phyloP scores from a whole-genome alignment of 1,284 basidiomycete species.

The Meripilus lineatus region DNA sequence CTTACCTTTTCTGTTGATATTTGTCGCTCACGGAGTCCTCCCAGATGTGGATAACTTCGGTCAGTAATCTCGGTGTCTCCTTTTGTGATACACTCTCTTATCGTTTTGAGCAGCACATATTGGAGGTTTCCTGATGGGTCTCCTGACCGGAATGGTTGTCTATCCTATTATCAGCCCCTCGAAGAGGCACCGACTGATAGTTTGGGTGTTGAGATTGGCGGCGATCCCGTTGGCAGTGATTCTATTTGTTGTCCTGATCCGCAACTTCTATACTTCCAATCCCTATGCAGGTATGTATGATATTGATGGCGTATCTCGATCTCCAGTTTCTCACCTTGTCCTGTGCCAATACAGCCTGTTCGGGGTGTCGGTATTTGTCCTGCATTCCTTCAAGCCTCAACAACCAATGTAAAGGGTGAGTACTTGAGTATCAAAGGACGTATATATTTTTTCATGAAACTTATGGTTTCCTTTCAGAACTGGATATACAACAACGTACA shows the following conservation, averaged over 20 bases:
- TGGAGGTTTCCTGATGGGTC: slow-evolving; percentile 79
- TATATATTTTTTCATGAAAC: too few species aligned
- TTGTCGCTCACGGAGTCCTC: slow-evolving; percentile 7
- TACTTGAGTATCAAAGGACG: too few species aligned
- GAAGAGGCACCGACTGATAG: slow-evolving; percentile 66
- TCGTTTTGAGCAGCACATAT: slow-evolving; percentile 50
- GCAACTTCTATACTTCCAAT: slow-evolving; percentile 88
- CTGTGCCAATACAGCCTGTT: slow-evolving; percentile 73
- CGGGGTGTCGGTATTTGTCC: slow-evolving; percentile 86
- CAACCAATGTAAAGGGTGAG: slow-evolving; percentile 69
- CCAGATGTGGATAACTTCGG: slow-evolving; percentile 77
- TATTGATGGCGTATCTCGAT: background rate
- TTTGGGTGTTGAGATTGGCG: slow-evolving; percentile 70
- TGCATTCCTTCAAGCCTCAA: slow-evolving; percentile 81
- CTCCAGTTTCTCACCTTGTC: slow-evolving; percentile 1
- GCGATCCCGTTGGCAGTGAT: slow-evolving; percentile 74
- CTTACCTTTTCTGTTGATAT: background rate
- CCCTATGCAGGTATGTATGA: slow-evolving; percentile 64
- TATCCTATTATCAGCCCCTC: slow-evolving; percentile 87
- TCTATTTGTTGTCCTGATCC: slow-evolving; percentile 76
- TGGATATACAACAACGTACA: too few species aligned
- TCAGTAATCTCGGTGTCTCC: slow-evolving; percentile 25
- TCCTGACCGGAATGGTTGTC: slow-evolving; percentile 77
- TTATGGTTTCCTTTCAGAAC: too few species aligned
- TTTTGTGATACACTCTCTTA: slow-evolving; percentile 7